These are phyloP conservation scores for Przewalskia tangutica DNA, from an alignment of 257 asterid species.

Conservation along the genomic window DNA sequence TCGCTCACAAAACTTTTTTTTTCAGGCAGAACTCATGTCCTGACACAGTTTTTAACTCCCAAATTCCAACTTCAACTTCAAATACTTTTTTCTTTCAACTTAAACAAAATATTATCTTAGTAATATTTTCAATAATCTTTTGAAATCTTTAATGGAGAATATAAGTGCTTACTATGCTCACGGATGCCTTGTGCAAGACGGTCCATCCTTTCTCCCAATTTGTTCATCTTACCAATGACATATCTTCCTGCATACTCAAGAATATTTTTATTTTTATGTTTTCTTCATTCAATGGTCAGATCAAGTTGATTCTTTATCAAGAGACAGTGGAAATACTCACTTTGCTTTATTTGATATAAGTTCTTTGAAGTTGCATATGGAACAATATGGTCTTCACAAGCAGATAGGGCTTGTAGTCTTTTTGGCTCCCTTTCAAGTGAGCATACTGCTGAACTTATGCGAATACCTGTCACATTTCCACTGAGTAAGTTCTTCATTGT, in stretches of 20 bases:
- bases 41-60: background rate
- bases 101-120: too few species aligned
- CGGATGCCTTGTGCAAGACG: constrained; percentile 32
- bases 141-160: background rate
- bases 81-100: background rate
- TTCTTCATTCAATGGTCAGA: background rate
- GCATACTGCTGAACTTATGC: background rate
- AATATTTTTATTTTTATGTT: background rate
- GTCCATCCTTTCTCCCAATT: constrained; percentile 21
- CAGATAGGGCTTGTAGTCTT: background rate
- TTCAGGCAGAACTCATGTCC: background rate
- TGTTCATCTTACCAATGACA: constrained; percentile 3
- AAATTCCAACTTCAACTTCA: background rate
- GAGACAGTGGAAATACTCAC: background rate
- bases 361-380: background rate
- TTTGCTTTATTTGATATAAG: background rate
- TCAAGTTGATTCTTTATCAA: background rate
- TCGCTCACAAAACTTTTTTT: background rate
- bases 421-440: background rate
- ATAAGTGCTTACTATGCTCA: constrained; percentile 24
- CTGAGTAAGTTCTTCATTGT: background rate
- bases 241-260: background rate
- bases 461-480: background rate
- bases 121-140: background rate
- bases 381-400: background rate